Evolutionary conservation across 108 stramenopile genomes (phyloP), one percentile per base, ranked within the genome.

Genomic region (Pseudonitzschia delicatissima): DNA sequence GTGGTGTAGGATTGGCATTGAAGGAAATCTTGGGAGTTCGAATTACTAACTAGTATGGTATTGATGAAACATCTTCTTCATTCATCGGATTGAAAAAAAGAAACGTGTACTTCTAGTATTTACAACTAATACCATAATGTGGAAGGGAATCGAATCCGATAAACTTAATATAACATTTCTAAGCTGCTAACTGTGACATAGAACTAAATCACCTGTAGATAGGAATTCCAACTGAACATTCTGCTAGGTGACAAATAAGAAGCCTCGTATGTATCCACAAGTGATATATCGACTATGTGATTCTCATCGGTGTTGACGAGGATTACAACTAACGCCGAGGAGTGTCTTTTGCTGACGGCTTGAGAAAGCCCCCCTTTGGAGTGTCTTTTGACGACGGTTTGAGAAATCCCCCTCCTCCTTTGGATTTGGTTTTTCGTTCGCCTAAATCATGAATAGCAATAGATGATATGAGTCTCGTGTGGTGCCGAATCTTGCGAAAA

Each of bases 1-100:
- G 94, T n/a, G 96, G 88, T 20, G 93, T 92, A 28, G 96, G 95
- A n/a, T 48, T 83, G 18, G 96, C 95, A 3, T 82, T 97, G 58
- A 88, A 94, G 57, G 62, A 79, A 6, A 45, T 76, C 7, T 35
- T 31, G 13, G 64, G 65, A 39, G 37, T 39, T 6, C 11, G 11
- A 39, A 39, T 39, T 39, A 39, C 37, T 6, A 39, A 11, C 11
- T n/a, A n/a, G n/a, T n/a, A n/a, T n/a, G n/a, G n/a, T 52, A 29
- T 2, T 5, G 2, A 52, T 3, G 51, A 52, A 52, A 52, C 28
- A 26, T 23, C 25, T 25, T 50, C n/a, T 50, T 50, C 13, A 6
- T 50, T 18, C n/a, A 50, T 50, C 13, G 5, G 6, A 5, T 11
- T 25, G 23, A 50, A 23, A 50, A n/a, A n/a, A n/a, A n/a, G n/a